Evolutionary conservation across 2,329 filamentous ascomycete genomes (phyloP).

Genomic region (Sporothrix inflata): DNA sequence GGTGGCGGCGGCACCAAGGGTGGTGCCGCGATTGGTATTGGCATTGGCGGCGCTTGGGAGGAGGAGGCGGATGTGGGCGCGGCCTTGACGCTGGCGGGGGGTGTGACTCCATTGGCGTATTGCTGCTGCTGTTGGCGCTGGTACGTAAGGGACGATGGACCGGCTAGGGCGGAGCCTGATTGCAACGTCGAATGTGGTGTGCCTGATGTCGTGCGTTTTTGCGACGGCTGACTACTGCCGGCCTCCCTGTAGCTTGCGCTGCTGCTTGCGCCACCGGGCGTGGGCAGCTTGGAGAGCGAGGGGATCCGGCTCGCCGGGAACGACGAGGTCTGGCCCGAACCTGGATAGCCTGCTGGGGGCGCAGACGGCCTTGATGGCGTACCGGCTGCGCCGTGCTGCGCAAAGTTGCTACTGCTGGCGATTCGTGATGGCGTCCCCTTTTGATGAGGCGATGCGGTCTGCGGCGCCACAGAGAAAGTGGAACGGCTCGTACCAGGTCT

Average conservation of each 20-base stretch:
- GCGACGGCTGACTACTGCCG: slow-evolving; percentile 3
- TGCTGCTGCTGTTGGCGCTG: neutral
- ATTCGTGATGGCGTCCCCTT: neutral
- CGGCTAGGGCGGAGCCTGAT: neutral
- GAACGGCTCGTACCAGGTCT: slow-evolving; percentile 20
- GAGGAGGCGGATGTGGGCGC: neutral
- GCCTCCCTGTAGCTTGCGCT: slow-evolving; percentile 6
- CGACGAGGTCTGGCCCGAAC: neutral
- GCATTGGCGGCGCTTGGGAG: neutral
- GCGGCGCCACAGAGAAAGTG: slow-evolving; percentile 8
- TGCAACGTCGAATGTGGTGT: slow-evolving; percentile 10
- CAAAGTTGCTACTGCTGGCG: neutral
- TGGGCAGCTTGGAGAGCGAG: slow-evolving; percentile 19
- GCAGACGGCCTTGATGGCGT: slow-evolving; percentile 1
- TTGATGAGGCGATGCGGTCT: slow-evolving; percentile 1
- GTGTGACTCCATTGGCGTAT: neutral
- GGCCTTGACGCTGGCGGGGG: slow-evolving; percentile 1
- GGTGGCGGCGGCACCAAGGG: slow-evolving; percentile 3
- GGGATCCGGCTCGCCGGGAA: slow-evolving; percentile 10
- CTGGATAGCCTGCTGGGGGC: neutral
- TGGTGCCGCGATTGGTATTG: slow-evolving; percentile 12
- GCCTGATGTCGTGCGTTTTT: neutral
- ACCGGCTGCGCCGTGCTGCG: neutral
- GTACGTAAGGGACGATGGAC: neutral
- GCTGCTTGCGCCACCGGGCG: slow-evolving; percentile 7